These are phyloP conservation scores for Claviceps digitariae DNA, from an alignment of 2,329 filamentous ascomycete species.

Conservation along the genomic window DNA sequence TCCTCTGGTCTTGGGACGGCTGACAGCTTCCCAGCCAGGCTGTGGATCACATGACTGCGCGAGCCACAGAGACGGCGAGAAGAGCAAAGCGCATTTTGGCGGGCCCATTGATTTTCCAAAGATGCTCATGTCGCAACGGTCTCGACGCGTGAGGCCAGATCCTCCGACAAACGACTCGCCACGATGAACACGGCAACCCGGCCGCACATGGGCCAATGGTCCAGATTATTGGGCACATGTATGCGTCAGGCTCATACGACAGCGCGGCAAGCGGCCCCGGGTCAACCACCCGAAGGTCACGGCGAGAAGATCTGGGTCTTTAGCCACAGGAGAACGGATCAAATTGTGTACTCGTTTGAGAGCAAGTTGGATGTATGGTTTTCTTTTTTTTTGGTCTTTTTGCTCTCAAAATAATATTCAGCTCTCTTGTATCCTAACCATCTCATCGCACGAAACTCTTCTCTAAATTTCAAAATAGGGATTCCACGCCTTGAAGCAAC, in stretches of 20 bases:
- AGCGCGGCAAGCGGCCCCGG: slow-evolving; percentile 8
- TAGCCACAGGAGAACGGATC: slow-evolving; percentile 33
- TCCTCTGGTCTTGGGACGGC: no score
- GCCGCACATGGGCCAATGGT: slow-evolving; percentile 27
- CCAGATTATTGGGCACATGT: slow-evolving; percentile 26
- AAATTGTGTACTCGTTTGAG: slow-evolving; percentile 39
- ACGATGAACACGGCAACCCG: slow-evolving; percentile 25
- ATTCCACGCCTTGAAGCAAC: slow-evolving; percentile 36
- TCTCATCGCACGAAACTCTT: no score
- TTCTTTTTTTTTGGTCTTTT: not conserved
- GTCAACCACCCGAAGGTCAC: slow-evolving; percentile 24
- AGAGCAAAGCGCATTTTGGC: not conserved
- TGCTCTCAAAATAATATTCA: no score
- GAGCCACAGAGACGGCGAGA: not conserved
- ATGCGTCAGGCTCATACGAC: slow-evolving; percentile 24
- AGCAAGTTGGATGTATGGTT: slow-evolving; percentile 30
- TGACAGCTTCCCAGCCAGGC: not conserved
- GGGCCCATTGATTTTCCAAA: slow-evolving; percentile 9
- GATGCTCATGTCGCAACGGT: not conserved
- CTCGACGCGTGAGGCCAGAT: not conserved
- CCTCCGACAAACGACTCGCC: slow-evolving; percentile 10
- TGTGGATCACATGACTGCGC: slow-evolving; percentile 14
- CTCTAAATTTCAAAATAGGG: slow-evolving; percentile 13
- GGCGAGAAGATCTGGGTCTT: slow-evolving; percentile 47
- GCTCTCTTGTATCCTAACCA: no score